Conservation (phyloP, 306 rosid species). For the Prinsepia uniflora region DNA sequence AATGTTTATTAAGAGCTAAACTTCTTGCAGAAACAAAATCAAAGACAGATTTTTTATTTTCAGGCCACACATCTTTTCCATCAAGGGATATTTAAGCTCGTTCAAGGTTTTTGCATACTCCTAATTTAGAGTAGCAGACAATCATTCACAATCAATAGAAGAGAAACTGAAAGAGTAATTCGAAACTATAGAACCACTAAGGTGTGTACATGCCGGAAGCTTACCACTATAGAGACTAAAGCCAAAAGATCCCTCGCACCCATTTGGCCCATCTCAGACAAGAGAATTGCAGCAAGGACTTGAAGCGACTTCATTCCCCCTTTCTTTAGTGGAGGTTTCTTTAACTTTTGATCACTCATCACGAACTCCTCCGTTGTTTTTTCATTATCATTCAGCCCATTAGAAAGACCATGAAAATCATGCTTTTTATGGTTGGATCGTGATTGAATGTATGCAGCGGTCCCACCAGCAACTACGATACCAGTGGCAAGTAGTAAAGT, state of each 20-base stretch:
- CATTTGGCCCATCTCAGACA: constrained; percentile 64
- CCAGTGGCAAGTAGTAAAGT: constrained; percentile 83
- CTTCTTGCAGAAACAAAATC: not conserved
- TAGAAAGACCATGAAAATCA: constrained; percentile 38
- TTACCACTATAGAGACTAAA: constrained; percentile 70
- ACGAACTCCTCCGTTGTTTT: constrained; percentile 28
- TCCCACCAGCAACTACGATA: constrained; percentile 73
- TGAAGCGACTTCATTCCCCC: constrained; percentile 69
- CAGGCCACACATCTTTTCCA: not conserved
- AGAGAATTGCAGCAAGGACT: constrained; percentile 71
- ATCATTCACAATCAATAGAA: not conserved
- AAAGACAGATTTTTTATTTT: not conserved
- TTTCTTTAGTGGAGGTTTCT: constrained; percentile 42
- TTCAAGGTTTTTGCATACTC: not conserved
- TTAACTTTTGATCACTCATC: constrained; percentile 26
- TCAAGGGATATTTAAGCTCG: not conserved
- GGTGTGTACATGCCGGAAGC: constrained; percentile 23
- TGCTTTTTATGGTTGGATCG: constrained; percentile 43
- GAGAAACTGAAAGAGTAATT: constrained; percentile 1
- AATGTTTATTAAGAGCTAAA: not conserved
- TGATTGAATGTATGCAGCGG: constrained; percentile 79
- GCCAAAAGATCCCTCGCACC: constrained; percentile 70
- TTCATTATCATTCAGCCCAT: constrained; percentile 45
- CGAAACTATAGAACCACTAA: not conserved
- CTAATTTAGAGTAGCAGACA: not conserved